A percentile compares a stretch with the other conserved stretches of the same genome.
phyloP scores from a whole-genome alignment of 352 stramenopile species.

The Phytophthora litchii region DNA sequence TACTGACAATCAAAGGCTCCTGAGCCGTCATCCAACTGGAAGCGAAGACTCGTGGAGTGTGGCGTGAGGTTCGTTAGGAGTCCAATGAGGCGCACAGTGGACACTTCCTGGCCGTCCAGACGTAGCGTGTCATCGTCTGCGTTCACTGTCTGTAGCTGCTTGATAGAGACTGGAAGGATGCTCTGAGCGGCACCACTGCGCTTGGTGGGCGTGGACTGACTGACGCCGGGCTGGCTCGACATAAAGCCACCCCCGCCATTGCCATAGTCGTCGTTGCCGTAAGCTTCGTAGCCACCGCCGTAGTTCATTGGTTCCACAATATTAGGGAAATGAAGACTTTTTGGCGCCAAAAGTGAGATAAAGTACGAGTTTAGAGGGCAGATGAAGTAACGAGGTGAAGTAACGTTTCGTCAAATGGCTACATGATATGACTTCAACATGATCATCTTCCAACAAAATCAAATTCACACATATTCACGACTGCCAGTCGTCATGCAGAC shows the following conservation, averaged over 20 bases:
- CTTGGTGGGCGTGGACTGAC: slow-evolving; percentile 62
- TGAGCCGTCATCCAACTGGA: slow-evolving; percentile 95
- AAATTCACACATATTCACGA: background rate
- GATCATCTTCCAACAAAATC: background rate
- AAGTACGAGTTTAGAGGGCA: slow-evolving; percentile 1
- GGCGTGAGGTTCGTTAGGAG: slow-evolving; percentile 80
- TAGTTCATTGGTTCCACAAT: slow-evolving; percentile 58
- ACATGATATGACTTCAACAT: no score
- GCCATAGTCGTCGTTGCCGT: slow-evolving; percentile 70
- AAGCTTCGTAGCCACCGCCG: slow-evolving; percentile 71
- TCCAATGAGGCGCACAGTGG: slow-evolving; percentile 90
- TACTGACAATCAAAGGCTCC: slow-evolving; percentile 92
- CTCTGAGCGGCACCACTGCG: slow-evolving; percentile 73
- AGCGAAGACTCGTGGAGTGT: slow-evolving; percentile 92
- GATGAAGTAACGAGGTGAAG: no score
- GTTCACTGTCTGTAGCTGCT: slow-evolving; percentile 72
- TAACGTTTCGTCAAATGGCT: no score
- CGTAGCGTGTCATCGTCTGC: slow-evolving; percentile 69
- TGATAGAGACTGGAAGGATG: slow-evolving; percentile 92
- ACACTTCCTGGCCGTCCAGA: slow-evolving; percentile 91
- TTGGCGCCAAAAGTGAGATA: slow-evolving; percentile 24
- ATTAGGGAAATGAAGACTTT: background rate
- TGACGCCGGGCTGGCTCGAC: slow-evolving; percentile 56
- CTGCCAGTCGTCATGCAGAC: background rate
- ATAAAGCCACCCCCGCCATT: slow-evolving; percentile 72